Conservation (phyloP, 192 early-diverging fungal species). For the Coemansia sp. region DNA sequence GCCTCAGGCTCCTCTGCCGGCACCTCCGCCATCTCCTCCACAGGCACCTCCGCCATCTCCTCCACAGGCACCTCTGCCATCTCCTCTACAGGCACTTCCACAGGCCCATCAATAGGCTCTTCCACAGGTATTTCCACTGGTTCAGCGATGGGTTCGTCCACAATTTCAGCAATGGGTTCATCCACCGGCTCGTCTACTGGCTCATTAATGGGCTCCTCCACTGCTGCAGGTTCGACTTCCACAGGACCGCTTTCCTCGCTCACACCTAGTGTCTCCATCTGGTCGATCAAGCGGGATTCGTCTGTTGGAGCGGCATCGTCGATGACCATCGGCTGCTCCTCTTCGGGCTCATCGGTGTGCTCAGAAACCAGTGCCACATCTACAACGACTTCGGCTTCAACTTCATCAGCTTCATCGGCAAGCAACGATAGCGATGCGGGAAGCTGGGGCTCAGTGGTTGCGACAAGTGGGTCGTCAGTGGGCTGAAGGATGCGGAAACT, state of each 20-base stretch:
- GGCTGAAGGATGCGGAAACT: conserved; percentile 20
- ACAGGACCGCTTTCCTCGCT: neutral
- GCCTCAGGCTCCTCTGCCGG: neutral
- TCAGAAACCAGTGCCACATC: no score
- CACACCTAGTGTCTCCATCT: conserved; percentile 20
- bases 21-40: neutral
- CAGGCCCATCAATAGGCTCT: neutral
- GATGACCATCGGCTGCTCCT: neutral
- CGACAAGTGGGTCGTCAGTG: conserved; percentile 31
- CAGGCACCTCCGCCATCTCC: neutral
- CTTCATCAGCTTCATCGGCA: neutral
- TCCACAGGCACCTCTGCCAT: neutral
- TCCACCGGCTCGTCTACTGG: no score
- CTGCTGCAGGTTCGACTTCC: no score
- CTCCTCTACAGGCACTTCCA: conserved; percentile 2
- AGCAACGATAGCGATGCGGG: neutral
- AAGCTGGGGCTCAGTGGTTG: neutral
- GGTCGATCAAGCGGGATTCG: neutral
- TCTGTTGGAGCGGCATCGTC: neutral
- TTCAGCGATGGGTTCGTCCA: no score
- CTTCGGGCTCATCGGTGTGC: neutral
- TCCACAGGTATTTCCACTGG: no score
- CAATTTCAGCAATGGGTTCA: no score
- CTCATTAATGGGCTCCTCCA: no score
- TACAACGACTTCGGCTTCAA: neutral